Evolutionary conservation across 192 early-diverging fungal species (phyloP), one percentile per base, ranked within the genome.

Genomic region (Jimgerdemannia lactiflua): DNA sequence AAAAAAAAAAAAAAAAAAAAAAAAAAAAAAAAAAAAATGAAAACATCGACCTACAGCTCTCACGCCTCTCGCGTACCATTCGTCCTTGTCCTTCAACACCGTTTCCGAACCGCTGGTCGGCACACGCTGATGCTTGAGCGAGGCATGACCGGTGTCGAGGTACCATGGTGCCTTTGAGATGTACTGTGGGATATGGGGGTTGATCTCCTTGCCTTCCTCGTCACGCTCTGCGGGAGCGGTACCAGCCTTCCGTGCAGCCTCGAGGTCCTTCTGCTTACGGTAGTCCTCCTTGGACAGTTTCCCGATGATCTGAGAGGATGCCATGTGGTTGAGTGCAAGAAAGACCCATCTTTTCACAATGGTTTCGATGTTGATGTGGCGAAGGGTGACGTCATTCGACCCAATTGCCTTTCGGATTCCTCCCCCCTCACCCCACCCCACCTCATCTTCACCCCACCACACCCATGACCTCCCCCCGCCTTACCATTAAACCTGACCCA

Each of bases 111-210:
- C 73, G n/a, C 77, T 85, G 18, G 71, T 74, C 43, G 79, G 82
- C 64, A 85, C 80, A 42, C 90, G 89, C 79, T 99, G 96, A 85
- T 98, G 97, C 74, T 95, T 94, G 69, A 98, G 88, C 3, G 95
- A 94, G 0, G 92, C 82, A 77, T 93, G 83, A 14, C 94, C 94
- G 14, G 91, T 91, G 77, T 93, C 91, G 65, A 95, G 83, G 79
- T 95, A 95, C 94, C 97, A 99, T 77, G 98, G 98, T 66, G 96
- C 96, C 64, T 97, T 90, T 10, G 94, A 91, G 84, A 98, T 98
- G 82, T 94, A 98, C 72, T 97, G 90, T 4, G 98, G 98, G 67
- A 98, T 99, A 79, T 99, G 97, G 19, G 98, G 98, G 80, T 99
- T 99, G 86, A 99, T 98, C 76, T 94, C 94, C 39, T 91, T 91